Conservation (phyloP, 768 basidiomycete species). For the Mycena haematopus region DNA sequence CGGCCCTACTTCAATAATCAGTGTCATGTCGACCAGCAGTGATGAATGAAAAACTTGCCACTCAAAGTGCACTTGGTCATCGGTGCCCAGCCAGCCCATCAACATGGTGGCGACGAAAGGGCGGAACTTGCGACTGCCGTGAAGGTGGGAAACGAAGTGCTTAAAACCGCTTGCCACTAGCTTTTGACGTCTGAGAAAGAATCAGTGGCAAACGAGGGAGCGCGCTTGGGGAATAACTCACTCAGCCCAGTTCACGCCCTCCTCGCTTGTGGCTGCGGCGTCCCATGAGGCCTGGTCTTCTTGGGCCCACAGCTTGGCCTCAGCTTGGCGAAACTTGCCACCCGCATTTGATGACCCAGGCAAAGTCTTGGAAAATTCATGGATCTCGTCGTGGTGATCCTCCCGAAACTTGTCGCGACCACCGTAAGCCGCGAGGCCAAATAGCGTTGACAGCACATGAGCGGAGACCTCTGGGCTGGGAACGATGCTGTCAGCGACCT, state of each 20-base stretch:
- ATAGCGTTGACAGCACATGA: neutral
- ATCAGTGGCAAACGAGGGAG: neutral
- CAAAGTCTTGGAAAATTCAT: neutral
- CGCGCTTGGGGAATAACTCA: neutral
- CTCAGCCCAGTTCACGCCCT: conserved; percentile 14
- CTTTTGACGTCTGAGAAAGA: conserved; percentile 1
- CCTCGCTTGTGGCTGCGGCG: neutral
- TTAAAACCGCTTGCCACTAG: neutral
- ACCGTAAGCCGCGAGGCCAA: neutral
- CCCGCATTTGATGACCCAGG: neutral
- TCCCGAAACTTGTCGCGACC: conserved; percentile 17
- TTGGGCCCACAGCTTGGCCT: conserved; percentile 6
- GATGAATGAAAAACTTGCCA: no score
- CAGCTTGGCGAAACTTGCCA: conserved; percentile 21
- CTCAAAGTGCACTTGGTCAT: neutral
- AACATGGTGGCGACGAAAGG: conserved; percentile 12
- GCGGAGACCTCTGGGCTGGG: no score
- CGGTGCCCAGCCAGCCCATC: conserved; percentile 7
- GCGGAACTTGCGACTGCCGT: conserved; percentile 10
- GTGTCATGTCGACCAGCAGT: no score
- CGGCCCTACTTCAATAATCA: no score
- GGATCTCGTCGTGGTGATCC: neutral
- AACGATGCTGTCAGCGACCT: no score
- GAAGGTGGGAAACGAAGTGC: neutral
- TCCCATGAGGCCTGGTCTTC: conserved; percentile 11